Base-by-base conservation (phyloP, 2,329 filamentous ascomycete genomes). In the Scedosporium apiospermum region DNA sequence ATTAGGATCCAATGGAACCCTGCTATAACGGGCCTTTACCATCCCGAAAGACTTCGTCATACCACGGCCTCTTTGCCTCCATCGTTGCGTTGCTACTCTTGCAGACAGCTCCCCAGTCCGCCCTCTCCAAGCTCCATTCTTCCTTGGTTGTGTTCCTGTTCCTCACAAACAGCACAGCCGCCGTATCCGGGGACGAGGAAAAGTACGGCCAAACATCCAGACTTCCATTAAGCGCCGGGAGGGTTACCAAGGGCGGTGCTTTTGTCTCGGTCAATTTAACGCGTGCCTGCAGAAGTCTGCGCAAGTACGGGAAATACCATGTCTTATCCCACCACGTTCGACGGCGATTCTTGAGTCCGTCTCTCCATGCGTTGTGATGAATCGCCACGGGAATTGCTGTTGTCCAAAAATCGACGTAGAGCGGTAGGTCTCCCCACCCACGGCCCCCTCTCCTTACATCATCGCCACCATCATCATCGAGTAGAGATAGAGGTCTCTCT, bases 271-370 rank as follows among this genome's bases (percentile, higher is more conserved):
- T 49, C 16, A 21, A 46, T 16, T 63, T 16, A n/a, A 61, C 26
- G 3, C 63, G 65, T 1, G 64, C 12, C 9, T 58, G 58, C 9
- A 67, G 12, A 2, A 70, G 62, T 5, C 63, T 62, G 44, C 67
- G 65, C 7, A 71, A 65, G 18, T 67, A 58, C 1, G 65, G 66
- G 23, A 66, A 65, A 30, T 66, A 69, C 69, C 68, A 71, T 3
- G 63, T 65, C 41, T 65, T 64, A 23, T 67, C 63, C 69, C 69
- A 71, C 68, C 69, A 71, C 2, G 57, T 30, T 1, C 58, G 60
- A 30, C 66, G 67, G 27, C 65, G 63, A 3, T 62, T 60, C 51
- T 71, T 71, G 51, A 67, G 62, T 1, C 65, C 68, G 42, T 64
- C 64, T 4, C 63, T 62, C 30, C 64, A 63, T 6, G 67, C 63